phyloP scores from a whole-genome alignment of 225 moss, liverwort and hornwort genomes.

The Sphagnum contortum region DNA sequence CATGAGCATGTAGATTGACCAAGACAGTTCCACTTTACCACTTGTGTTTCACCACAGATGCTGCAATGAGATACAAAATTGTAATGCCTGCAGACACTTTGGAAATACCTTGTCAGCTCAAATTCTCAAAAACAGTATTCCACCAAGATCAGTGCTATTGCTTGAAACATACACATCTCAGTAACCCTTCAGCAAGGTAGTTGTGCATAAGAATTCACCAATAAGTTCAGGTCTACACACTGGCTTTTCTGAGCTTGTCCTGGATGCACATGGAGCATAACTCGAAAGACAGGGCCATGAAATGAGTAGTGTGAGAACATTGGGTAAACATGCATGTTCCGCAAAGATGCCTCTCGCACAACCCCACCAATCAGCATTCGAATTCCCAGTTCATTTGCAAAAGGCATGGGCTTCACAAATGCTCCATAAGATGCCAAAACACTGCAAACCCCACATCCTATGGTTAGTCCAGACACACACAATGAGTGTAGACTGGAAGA shows the following conservation, averaged over 20 bases:
- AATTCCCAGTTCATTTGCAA: conserved; percentile 81
- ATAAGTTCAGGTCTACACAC: conserved; percentile 20
- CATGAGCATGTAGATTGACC: conserved; percentile 48
- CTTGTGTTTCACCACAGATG: conserved; percentile 67
- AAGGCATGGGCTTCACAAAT: conserved; percentile 64
- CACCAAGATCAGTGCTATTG: conserved; percentile 1
- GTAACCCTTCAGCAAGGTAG: not conserved
- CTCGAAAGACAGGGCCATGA: conserved; percentile 89
- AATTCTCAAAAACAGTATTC: not conserved
- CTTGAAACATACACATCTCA: not conserved
- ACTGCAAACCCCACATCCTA: conserved; percentile 24
- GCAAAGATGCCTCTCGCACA: conserved; percentile 79
- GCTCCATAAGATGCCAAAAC: conserved; percentile 81
- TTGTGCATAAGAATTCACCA: not conserved
- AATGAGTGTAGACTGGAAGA: no score
- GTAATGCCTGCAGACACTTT: conserved; percentile 52
- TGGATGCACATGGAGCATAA: conserved; percentile 82
- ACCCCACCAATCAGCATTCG: conserved; percentile 91
- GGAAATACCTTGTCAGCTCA: not conserved
- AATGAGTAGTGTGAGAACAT: conserved; percentile 82
- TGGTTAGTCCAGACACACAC: no score
- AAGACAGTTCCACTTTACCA: conserved; percentile 66
- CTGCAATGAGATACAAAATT: conserved; percentile 68
- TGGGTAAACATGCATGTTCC: conserved; percentile 80
- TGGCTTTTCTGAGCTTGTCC: conserved; percentile 42